phyloP scores from a whole-genome alignment of 768 basidiomycete genomes.

The Kwoniella newhampshirensis region DNA sequence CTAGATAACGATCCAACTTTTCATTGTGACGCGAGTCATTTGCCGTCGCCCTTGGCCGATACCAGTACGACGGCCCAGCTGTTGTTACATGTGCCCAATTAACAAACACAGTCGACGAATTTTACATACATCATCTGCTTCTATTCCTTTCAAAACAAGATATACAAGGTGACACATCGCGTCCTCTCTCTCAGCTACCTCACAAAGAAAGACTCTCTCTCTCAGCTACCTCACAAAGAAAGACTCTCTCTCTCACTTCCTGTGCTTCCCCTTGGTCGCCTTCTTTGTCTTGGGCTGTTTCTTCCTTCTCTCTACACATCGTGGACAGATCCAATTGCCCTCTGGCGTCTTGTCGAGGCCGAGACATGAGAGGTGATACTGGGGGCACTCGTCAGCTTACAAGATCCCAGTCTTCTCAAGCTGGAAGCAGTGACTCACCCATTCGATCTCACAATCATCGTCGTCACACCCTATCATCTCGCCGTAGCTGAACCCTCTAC shows the following conservation, averaged over 20 bases:
- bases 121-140: too few relatives aligned
- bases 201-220: too few relatives aligned
- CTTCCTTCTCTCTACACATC: slow-evolving; percentile 38
- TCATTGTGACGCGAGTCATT: too few relatives aligned
- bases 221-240: too few relatives aligned
- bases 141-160: too few relatives aligned
- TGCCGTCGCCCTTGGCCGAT: too few relatives aligned
- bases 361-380: slow-evolving; percentile 48
- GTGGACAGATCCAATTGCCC: slow-evolving; percentile 46
- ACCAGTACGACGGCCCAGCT: too few relatives aligned
- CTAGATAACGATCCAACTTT: slow-evolving; percentile 10
- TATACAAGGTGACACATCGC: too few relatives aligned
- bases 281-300: slow-evolving; percentile 36
- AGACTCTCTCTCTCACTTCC: slow-evolving; percentile 4
- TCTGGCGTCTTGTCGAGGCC: slow-evolving; percentile 36
- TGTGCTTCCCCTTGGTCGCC: slow-evolving; percentile 15
- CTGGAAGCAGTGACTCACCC: slow-evolving; percentile 46
- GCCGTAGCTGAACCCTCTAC: slow-evolving; percentile 51
- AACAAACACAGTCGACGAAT: too few relatives aligned
- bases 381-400: neutral
- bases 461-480: slow-evolving; percentile 56
- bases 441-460: slow-evolving; percentile 53
- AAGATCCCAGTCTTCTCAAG: neutral
- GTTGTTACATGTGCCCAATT: too few relatives aligned
- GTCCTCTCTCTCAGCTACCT: too few relatives aligned